Percentiles rank a stretch among this genome's conserved stretches.
Evolutionary conservation across 2,329 filamentous ascomycete genomes (phyloP).

Genomic region (Dissoconium aciculare): DNA sequence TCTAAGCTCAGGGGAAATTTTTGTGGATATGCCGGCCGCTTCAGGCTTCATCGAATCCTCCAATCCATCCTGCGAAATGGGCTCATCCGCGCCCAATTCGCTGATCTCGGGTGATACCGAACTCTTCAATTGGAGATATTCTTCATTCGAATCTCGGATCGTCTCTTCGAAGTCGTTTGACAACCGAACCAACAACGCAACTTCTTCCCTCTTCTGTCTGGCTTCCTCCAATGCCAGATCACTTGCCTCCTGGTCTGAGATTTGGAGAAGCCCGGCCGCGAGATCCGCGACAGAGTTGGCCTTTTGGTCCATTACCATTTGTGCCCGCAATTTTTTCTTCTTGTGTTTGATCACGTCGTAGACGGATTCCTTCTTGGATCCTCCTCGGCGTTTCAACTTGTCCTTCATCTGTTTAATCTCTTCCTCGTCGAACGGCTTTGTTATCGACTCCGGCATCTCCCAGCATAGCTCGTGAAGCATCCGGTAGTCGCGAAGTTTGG

Average conservation of each 20-base stretch:
- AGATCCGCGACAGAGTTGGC: conserved; percentile 48
- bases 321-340: conserved; percentile 36
- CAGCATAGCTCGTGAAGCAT: conserved; percentile 42
- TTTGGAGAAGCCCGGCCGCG: conserved; percentile 40
- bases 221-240: no score
- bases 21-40: no score
- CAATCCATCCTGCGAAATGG: conserved; percentile 34
- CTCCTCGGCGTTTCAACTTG: conserved; percentile 21
- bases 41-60: conserved; percentile 17
- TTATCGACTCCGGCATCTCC: conserved; percentile 24
- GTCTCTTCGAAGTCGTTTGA: no score
- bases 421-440: conserved; percentile 25
- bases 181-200: no score
- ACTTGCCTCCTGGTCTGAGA: no score
- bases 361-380: conserved; percentile 20
- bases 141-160: no score
- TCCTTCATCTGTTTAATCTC: conserved; percentile 29
- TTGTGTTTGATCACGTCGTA: conserved; percentile 20
- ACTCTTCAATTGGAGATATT: no score
- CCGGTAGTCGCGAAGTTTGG: conserved; percentile 45
- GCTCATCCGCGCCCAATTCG: no score
- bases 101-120: no score
- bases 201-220: no score
- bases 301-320: conserved; percentile 48
- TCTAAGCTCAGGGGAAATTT: no score